phyloP scores from a whole-genome alignment of 1,284 basidiomycete species.

The Ganoderma sinense region DNA sequence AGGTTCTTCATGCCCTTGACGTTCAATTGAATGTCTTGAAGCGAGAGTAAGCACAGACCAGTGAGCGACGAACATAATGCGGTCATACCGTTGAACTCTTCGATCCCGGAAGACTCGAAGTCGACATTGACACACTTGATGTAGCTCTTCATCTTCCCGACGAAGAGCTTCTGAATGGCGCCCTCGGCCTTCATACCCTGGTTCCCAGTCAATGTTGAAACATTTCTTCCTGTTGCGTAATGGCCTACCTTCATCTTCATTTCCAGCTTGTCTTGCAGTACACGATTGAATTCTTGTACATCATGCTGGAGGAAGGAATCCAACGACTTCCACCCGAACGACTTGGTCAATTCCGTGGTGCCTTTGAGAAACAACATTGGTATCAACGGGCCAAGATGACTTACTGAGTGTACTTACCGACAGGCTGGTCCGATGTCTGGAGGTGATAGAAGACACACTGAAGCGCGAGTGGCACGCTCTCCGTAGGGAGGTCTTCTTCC shows the following conservation, averaged over 20 bases:
- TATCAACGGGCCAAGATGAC: slow-evolving; percentile 2
- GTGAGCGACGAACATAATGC: not conserved
- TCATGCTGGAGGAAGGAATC: slow-evolving; percentile 99
- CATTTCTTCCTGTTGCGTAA: not conserved
- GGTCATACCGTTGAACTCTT: slow-evolving; percentile 92
- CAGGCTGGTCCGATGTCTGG: slow-evolving; percentile 98
- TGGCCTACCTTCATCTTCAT: slow-evolving; percentile 95
- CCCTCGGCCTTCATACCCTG: slow-evolving; percentile 95
- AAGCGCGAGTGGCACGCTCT: slow-evolving; percentile 93
- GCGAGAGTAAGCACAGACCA: not conserved
- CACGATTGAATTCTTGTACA: slow-evolving; percentile 99
- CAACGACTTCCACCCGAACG: slow-evolving; percentile 99
- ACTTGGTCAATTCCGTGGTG: slow-evolving; percentile 98
- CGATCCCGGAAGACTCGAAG: slow-evolving; percentile 93
- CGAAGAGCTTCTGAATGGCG: slow-evolving; percentile 94
- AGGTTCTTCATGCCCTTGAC: slow-evolving; percentile 99
- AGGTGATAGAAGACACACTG: slow-evolving; percentile 99
- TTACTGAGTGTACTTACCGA: slow-evolving; percentile 66
- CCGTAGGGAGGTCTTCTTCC: slow-evolving; percentile 92
- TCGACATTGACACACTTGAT: slow-evolving; percentile 99
- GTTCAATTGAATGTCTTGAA: slow-evolving; percentile 94
- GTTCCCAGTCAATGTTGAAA: slow-evolving; percentile 22
- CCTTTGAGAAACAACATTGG: slow-evolving; percentile 51
- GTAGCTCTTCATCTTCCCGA: slow-evolving; percentile 99
- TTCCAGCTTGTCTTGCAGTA: slow-evolving; percentile 97